Conservation (phyloP, 2,329 filamentous ascomycete genomes). For the Byssochlamys sp. region DNA sequence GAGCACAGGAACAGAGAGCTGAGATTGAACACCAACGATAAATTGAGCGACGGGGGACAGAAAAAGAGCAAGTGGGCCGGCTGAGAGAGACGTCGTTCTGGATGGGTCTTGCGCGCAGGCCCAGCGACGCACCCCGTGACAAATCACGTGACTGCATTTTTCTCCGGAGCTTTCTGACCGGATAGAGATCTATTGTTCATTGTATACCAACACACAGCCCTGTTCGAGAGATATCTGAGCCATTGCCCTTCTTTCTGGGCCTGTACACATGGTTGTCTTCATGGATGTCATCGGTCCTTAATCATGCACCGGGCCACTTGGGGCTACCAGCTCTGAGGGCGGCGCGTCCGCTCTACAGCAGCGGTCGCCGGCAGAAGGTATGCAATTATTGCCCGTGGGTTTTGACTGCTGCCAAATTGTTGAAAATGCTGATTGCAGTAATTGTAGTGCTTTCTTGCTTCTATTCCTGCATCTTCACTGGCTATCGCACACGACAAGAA, state of each 20-base stretch:
- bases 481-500: background rate
- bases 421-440: slow-evolving; percentile 6
- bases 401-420: background rate
- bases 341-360: slow-evolving; percentile 17
- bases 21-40: background rate
- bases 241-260: slow-evolving; percentile 4
- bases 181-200: background rate
- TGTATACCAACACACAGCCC: background rate
- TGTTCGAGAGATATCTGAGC: background rate
- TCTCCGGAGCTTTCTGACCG: slow-evolving; percentile 11
- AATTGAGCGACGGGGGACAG: background rate
- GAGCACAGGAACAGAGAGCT: background rate
- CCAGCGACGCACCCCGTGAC: slow-evolving; percentile 23
- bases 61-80: slow-evolving; percentile 1
- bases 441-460: slow-evolving; percentile 1
- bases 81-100: slow-evolving; percentile 15
- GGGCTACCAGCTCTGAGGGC: slow-evolving; percentile 27
- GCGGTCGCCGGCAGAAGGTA: slow-evolving; percentile 19
- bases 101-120: slow-evolving; percentile 18
- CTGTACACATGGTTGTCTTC: slow-evolving; percentile 21
- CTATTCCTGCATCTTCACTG: background rate
- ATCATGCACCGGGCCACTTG: slow-evolving; percentile 29
- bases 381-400: background rate
- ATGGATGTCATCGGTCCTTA: slow-evolving; percentile 36
- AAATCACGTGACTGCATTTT: slow-evolving; percentile 24